phyloP scores from a whole-genome alignment of 2,329 filamentous ascomycete genomes.

The Ceratocystis smalleyi region DNA sequence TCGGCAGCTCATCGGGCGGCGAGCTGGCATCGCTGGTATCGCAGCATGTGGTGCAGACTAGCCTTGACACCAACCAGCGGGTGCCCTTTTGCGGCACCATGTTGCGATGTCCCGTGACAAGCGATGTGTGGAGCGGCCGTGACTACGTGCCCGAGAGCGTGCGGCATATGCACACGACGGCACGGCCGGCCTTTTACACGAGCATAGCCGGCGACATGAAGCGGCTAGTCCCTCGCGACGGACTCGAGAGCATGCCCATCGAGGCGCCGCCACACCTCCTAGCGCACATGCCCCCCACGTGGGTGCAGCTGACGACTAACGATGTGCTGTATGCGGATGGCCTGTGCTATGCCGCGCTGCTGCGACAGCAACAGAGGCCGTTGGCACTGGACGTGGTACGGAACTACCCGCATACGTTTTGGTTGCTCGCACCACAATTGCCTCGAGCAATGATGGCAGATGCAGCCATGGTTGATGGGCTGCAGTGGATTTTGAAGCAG shows the following conservation, averaged over 20 bases:
- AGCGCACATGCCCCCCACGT: constrained; percentile 27
- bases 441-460: constrained; percentile 29
- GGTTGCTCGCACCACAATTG: constrained; percentile 32
- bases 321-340: constrained; percentile 38
- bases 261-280: constrained; percentile 25
- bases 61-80: constrained; percentile 19
- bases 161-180: constrained; percentile 27
- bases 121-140: constrained; percentile 27
- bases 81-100: constrained; percentile 25
- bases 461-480: constrained; percentile 27
- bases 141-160: constrained; percentile 27
- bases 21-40: constrained; percentile 32
- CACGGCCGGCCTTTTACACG: constrained; percentile 26
- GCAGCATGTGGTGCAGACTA: constrained; percentile 21
- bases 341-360: constrained; percentile 31
- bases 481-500: constrained; percentile 25
- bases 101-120: constrained; percentile 34
- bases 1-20: constrained; percentile 34
- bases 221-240: constrained; percentile 27
- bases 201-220: constrained; percentile 24
- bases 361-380: constrained; percentile 27
- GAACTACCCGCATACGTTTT: constrained; percentile 39
- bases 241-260: constrained; percentile 28
- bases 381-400: constrained; percentile 29
- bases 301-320: constrained; percentile 36